These are phyloP conservation scores for Gillenia trifoliata DNA, from an alignment of 306 rosid genomes.

Conservation along the genomic window DNA sequence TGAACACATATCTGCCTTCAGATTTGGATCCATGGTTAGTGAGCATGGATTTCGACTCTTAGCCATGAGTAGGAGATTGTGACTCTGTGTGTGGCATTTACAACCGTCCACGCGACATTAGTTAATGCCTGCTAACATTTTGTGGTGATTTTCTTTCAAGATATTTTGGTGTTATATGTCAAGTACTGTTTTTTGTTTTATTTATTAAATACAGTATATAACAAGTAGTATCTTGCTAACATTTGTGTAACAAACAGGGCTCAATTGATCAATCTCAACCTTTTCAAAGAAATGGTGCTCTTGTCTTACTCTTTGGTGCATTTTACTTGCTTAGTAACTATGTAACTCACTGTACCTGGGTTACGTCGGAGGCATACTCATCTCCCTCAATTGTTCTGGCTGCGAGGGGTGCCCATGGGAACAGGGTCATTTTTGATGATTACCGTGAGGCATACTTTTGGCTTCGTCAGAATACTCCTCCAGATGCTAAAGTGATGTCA, in stretches of 20 bases:
- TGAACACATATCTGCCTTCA: neutral
- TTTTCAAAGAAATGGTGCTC: conserved; percentile 86
- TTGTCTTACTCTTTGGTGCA: conserved; percentile 78
- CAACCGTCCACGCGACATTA: neutral
- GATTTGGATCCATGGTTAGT: neutral
- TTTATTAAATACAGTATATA: neutral
- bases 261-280: conserved; percentile 90
- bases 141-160: conserved; percentile 1
- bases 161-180: conserved; percentile 8
- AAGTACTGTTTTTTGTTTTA: neutral
- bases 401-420: conserved; percentile 97
- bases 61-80: neutral
- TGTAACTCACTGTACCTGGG: conserved; percentile 98
- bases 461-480: conserved; percentile 97
- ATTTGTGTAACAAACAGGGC: conserved; percentile 50
- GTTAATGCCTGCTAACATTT: neutral
- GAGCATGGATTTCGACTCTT: neutral
- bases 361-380: conserved; percentile 98
- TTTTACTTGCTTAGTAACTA: conserved; percentile 89
- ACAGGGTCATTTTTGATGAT: conserved; percentile 94
- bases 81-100: neutral
- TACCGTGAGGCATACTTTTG: conserved; percentile 99
- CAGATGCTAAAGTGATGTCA: conserved; percentile 97
- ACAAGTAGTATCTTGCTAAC: neutral
- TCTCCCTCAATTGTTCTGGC: conserved; percentile 99